Base-by-base conservation (phyloP, 768 basidiomycete species). In the Rhodotorula paludigena region DNA sequence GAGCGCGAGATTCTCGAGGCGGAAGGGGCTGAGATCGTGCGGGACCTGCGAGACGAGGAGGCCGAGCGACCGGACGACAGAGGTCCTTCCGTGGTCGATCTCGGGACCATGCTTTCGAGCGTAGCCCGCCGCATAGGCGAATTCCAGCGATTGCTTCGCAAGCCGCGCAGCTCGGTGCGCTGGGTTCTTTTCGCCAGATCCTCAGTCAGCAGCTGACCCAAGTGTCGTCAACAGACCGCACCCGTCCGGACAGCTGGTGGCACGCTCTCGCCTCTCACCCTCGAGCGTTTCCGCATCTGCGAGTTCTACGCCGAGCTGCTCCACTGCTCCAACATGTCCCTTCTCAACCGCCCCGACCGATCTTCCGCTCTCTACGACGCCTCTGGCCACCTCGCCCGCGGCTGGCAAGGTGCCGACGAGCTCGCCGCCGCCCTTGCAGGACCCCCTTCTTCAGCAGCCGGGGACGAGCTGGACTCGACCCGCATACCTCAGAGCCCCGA, bases 271-370 rank as follows among this genome's bases (percentile, higher is more conserved):
- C 92, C 93, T 1, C 85, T 99, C 35, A 97, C 96, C 2, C 85
- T 93, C 64, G 96, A 98, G 77, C 87, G 96, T 23, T 96, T 91
- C 78, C 86, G 94, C 16, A 92, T 98, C 74, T 90, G 92, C 79
- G 96, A 99, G 78, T 82, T 99, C 20, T 92, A 94, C 74, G 96
- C 94, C 28, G 96, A 99, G 77, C 85, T 99, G 10, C 81, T 98
- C 33, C 96, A 99, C 76, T 96, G 92, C 77, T 98, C 96, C 25
- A 98, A 96, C 75, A 98, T 99, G 94, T 87, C 89, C 10, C 84
- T 98, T 32, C 82, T 98, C 35, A 98, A 98, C 77, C 89, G 96
- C 16, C 79, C 84, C 0, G 86, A 87, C 54, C 35, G 83, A 85
- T 53, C 82, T 84, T 32, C 80, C 86, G n/a, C 92, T 91, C 78